These are phyloP conservation scores for Hypoxylon sp. DNA, from an alignment of 2,329 filamentous ascomycete species.

Conservation along the genomic window DNA sequence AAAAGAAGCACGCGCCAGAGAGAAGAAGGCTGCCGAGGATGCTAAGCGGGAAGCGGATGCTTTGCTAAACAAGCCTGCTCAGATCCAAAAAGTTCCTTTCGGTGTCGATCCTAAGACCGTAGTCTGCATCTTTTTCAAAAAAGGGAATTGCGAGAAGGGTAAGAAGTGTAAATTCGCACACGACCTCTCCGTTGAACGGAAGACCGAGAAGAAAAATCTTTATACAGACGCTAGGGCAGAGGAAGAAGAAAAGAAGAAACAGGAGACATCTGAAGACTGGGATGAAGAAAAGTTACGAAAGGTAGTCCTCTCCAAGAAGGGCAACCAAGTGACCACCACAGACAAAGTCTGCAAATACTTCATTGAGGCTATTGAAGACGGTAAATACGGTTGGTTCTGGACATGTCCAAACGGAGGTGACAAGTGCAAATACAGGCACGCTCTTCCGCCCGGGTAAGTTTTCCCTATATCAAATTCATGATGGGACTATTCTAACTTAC, in stretches of 20 bases:
- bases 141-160: slow-evolving; percentile 96
- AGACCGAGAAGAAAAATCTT: slow-evolving; percentile 90
- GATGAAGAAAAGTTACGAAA: slow-evolving; percentile 95
- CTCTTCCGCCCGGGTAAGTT: slow-evolving; percentile 90
- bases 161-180: slow-evolving; percentile 99
- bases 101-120: slow-evolving; percentile 99
- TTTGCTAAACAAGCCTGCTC: slow-evolving; percentile 90
- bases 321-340: slow-evolving; percentile 93
- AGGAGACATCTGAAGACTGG: slow-evolving; percentile 96
- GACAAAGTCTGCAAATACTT: slow-evolving; percentile 99
- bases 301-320: slow-evolving; percentile 95
- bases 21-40: slow-evolving; percentile 91
- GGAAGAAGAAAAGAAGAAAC: slow-evolving; percentile 84
- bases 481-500: slow-evolving; percentile 48
- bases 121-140: slow-evolving; percentile 96
- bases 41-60: slow-evolving; percentile 85
- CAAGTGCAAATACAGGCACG: slow-evolving; percentile 99
- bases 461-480: not conserved
- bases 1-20: slow-evolving; percentile 79
- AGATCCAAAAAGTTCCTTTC: slow-evolving; percentile 97
- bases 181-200: slow-evolving; percentile 89
- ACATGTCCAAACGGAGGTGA: slow-evolving; percentile 95
- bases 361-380: slow-evolving; percentile 96
- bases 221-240: slow-evolving; percentile 87
- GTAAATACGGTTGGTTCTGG: slow-evolving; percentile 99